Evolutionary conservation across 805 yeast genomes (phyloP), one percentile per base, ranked within the genome.

Genomic region (Pichia ethanolica): DNA sequence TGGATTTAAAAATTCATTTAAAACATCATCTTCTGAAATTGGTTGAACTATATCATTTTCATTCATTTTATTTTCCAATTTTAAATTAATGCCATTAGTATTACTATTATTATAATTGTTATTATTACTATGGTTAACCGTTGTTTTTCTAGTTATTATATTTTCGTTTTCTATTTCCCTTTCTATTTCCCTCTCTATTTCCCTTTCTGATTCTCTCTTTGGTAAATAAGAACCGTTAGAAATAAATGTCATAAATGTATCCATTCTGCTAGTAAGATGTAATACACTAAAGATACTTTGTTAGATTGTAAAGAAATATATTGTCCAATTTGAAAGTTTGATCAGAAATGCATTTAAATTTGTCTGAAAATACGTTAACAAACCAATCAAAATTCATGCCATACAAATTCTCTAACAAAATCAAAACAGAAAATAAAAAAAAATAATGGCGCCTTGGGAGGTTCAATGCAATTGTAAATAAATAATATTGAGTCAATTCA

Each of bases 1-100:
- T 54, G 76, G 74, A 57, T 78, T 81, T 47, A 78, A 64, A 48
- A 78, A 77, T 58, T 81, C 85, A 56, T 78, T 82, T 42, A 81
- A 59, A 35, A 80, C 70, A 52, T 80, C 83, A 26, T 71, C 74
- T 36, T 71, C 72, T 25, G 55, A 52, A 9, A 53, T 45, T 38
- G 38, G 46, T 12, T 35, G 4, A 13, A 14, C 38, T 14, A 44
- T 25, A 11, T 44, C 42, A 7, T 34, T 20, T 5, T 45, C 39
- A 11, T 39, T 37, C 30, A 39, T 10, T 8, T 26, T 39, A 12
- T 12, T 26, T 7, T 38, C 47, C 1, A 7, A 7, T 34, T 9
- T 7, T 7, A n/a, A 26, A 14, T 25, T 27, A 36, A 2, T 20
- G 10, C 7, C 38, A 38, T 30, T 36, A 20, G 33, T 35, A 12